Conservation (phyloP, 805 yeast genomes). For the Schizosaccharomyces lindneri region DNA sequence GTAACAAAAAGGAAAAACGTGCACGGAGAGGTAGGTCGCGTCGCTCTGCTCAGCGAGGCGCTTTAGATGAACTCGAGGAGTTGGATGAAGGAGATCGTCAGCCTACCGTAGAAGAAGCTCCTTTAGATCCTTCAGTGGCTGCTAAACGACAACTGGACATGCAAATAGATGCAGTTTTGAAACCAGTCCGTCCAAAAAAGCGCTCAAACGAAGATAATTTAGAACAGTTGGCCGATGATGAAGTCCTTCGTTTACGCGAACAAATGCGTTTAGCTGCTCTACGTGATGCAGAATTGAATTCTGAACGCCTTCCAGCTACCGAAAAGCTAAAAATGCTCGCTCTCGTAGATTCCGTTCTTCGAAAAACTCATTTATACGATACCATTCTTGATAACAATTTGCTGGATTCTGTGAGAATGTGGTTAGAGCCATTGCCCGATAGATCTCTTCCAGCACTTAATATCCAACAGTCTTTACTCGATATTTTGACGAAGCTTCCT, state of each 20-base stretch:
- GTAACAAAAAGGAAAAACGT: not conserved
- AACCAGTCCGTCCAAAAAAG: slow-evolving; percentile 28
- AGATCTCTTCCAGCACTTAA: slow-evolving; percentile 94
- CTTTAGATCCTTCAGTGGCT: slow-evolving; percentile 16
- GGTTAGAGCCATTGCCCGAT: slow-evolving; percentile 97
- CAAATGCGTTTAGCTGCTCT: slow-evolving; percentile 59
- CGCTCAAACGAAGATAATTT: slow-evolving; percentile 74
- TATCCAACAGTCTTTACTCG: slow-evolving; percentile 69
- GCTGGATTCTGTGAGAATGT: slow-evolving; percentile 74
- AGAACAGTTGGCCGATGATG: slow-evolving; percentile 86
- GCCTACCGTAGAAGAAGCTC: not conserved
- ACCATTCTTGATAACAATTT: slow-evolving; percentile 82
- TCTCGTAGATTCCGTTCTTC: slow-evolving; percentile 48
- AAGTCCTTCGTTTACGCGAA: slow-evolving; percentile 54
- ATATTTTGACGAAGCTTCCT: slow-evolving; percentile 52
- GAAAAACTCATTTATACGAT: slow-evolving; percentile 63
- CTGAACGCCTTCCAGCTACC: slow-evolving; percentile 43
- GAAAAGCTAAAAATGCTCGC: slow-evolving; percentile 58
- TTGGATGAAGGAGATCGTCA: slow-evolving; percentile 8
- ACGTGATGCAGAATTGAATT: slow-evolving; percentile 25
- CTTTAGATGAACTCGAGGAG: slow-evolving; percentile 3
- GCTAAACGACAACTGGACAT: slow-evolving; percentile 62
- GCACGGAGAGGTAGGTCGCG: slow-evolving; percentile 6
- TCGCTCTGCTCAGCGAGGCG: slow-evolving; percentile 8
- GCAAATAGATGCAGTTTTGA: slow-evolving; percentile 51